Percentiles rank a stretch among this genome's conserved stretches.
phyloP scores from a whole-genome alignment of 192 early-diverging fungal species.

The Coemansia sp. region DNA sequence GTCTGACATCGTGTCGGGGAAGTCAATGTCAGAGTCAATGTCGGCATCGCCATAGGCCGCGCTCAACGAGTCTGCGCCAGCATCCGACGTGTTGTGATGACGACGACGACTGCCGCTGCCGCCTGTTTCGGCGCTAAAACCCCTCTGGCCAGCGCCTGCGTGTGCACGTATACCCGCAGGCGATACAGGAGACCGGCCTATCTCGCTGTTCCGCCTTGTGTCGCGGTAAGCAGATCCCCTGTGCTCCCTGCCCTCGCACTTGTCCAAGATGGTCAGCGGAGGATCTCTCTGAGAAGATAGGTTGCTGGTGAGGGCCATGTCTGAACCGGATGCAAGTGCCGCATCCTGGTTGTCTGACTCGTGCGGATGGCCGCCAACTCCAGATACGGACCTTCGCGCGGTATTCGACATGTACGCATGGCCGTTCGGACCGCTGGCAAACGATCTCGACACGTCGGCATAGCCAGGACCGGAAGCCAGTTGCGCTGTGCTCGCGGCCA shows the following conservation, averaged over 20 bases:
- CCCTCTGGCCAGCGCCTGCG: conserved; percentile 12
- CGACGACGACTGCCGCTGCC: conserved; percentile 10
- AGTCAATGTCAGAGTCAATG: conserved; percentile 38
- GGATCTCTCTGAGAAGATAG: conserved; percentile 43
- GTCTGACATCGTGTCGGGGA: conserved; percentile 31
- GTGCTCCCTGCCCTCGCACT: conserved; percentile 20
- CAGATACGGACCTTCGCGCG: conserved; percentile 21
- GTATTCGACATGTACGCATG: background rate
- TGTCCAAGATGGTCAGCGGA: conserved; percentile 36
- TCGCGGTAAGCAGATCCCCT: background rate
- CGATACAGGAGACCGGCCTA: background rate
- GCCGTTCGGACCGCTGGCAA: background rate
- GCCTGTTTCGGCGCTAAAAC: conserved; percentile 23
- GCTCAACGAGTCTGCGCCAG: conserved; percentile 28
- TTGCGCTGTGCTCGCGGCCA: conserved; percentile 8
- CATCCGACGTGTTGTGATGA: conserved; percentile 10
- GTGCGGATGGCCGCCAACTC: conserved; percentile 7
- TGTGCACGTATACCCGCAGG: background rate
- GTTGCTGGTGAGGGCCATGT: conserved; percentile 30
- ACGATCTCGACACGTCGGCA: background rate
- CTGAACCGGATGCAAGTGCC: conserved; percentile 1
- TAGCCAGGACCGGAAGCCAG: background rate
- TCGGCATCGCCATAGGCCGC: conserved; percentile 38
- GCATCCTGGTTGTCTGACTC: conserved; percentile 8
- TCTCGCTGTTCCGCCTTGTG: background rate